Evolutionary conservation across 495 filamentous ascomycete genomes (phyloP), one percentile per base, ranked within the genome.

Genomic region (Penicillium lividum): DNA sequence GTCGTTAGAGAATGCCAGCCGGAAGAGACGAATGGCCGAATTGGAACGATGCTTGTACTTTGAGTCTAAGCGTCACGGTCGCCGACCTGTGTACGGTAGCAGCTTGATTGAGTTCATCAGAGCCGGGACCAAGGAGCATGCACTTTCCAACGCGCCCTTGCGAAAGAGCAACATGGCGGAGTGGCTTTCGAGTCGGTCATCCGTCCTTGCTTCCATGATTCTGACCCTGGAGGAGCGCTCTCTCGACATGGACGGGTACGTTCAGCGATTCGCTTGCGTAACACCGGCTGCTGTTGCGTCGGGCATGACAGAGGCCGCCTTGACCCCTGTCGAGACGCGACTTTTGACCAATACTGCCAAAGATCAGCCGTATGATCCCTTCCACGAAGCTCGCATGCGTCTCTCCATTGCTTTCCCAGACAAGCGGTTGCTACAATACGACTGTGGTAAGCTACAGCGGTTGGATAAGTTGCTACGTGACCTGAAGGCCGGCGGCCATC

Each of bases 371-470:
- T 78, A 86, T 61, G 93, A 99, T 69, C 89, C 91, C 3, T 97
- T 92, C 80, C 95, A 99, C 69, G 91, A 98, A 76, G 84, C 93
- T 2, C 90, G 92, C 46, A 91, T 96, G 82, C 89, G 92, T 18
- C 80, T 94, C 4, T 93, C 91, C 3, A 97, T 99, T 53, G 95
- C 93, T 6, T 99, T 99, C 69, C 95, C 95, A 0, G 95, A 99
- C 68, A 96, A 91, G 70, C 84, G 94, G 11, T 82, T 99, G 33
- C 81, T 99, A 3, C 93, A 98, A 67, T 99, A 96, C 65, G 95
- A 99, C 73, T 98, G 95, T 67, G 95, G 95, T 52, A 99, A 99
- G 69, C 83, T 99, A 10, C 95, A 99, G 63, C 85, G 88, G 28
- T 86, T 99, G 13, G 93, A 93, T 66, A 86, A 84, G 57, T 84